These are phyloP conservation scores for Thuidium tamariscinum DNA, from an alignment of 225 moss, liverwort and hornwort genomes.

Conservation along the genomic window DNA sequence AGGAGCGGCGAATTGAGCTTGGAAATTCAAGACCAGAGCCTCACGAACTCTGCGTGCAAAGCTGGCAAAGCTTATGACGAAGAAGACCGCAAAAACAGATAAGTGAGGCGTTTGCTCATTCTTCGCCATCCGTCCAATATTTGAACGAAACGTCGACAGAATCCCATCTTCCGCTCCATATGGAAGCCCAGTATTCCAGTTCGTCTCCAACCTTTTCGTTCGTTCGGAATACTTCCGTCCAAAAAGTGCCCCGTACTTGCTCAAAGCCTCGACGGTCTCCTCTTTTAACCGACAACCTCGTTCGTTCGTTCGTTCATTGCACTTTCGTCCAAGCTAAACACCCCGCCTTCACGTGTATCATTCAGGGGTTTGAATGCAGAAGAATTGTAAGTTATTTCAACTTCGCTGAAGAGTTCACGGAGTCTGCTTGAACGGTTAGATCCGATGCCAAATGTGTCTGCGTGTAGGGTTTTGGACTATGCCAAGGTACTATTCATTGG, in stretches of 20 bases:
- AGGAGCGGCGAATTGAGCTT: neutral
- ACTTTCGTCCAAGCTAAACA: neutral
- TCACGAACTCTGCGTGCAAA: neutral
- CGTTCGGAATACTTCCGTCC: neutral
- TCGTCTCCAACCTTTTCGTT: neutral
- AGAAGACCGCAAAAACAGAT: neutral
- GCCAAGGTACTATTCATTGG: too few relatives aligned
- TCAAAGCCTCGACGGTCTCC: neutral
- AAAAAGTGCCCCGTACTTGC: neutral
- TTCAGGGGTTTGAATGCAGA: neutral
- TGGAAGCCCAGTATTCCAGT: too few relatives aligned
- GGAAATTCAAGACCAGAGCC: neutral
- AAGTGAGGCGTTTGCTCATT: neutral
- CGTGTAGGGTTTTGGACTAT: neutral
- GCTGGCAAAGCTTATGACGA: neutral
- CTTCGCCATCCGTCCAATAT: neutral
- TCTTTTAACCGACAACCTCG: neutral
- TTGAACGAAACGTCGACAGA: neutral
- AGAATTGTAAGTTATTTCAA: neutral
- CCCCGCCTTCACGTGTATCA: neutral
- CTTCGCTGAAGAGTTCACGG: neutral
- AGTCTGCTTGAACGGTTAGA: neutral
- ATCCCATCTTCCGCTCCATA: neutral
- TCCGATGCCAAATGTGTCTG: slow-evolving; percentile 25
- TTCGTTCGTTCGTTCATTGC: neutral